phyloP scores from a whole-genome alignment of 352 stramenopile species.

The Pythium brassicae region DNA sequence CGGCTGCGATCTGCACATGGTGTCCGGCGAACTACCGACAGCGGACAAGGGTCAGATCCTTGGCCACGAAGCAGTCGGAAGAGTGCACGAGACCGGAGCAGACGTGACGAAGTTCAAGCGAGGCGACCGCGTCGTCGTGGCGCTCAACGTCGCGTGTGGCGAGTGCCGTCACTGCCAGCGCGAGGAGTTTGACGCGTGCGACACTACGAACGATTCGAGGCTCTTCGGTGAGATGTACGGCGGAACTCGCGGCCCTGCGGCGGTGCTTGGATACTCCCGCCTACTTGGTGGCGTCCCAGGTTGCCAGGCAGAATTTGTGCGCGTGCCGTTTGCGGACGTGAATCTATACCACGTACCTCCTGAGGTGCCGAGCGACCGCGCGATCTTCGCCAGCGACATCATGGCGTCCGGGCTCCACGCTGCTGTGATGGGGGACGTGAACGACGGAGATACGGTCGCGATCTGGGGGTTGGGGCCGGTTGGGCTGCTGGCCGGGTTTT shows the following conservation, averaged over 20 bases:
- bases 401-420: conserved; percentile 32
- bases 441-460: conserved; percentile 27
- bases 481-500: conserved; percentile 25
- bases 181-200: conserved; percentile 35
- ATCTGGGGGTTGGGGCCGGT: conserved; percentile 38
- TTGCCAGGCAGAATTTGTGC: conserved; percentile 47
- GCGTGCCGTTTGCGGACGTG: conserved; percentile 43
- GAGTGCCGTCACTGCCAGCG: conserved; percentile 29
- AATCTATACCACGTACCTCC: conserved; percentile 28
- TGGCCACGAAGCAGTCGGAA: conserved; percentile 39
- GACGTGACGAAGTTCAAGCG: conserved; percentile 25
- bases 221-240: conserved; percentile 35
- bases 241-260: conserved; percentile 19
- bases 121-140: conserved; percentile 40
- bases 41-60: conserved; percentile 32
- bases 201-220: conserved; percentile 36
- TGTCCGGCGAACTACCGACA: conserved; percentile 32
- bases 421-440: conserved; percentile 24
- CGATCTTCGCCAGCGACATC: conserved; percentile 39
- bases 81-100: conserved; percentile 25
- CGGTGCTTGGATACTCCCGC: conserved; percentile 33
- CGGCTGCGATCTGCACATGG: conserved; percentile 32
- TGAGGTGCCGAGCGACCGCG: conserved; percentile 27
- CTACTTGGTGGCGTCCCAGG: conserved; percentile 35
- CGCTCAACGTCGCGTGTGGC: conserved; percentile 36